phyloP scores from a whole-genome alignment of 1,284 basidiomycete genomes.

The Ustilago tritici region DNA sequence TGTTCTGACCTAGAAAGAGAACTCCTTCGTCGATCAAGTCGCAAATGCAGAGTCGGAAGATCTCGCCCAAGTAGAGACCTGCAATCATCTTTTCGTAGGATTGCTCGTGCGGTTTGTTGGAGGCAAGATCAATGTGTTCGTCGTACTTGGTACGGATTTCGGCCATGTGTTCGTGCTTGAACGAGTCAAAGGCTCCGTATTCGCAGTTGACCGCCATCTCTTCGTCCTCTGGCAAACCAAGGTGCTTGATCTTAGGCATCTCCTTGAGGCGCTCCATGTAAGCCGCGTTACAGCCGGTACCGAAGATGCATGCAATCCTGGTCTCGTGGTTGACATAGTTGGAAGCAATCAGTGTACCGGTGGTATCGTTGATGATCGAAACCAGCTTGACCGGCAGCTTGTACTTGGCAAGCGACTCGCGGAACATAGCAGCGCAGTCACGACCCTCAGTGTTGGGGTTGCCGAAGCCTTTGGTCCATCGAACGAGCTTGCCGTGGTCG shows the following conservation, averaged over 20 bases:
- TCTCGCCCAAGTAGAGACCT: constrained; percentile 95
- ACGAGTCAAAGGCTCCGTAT: constrained; percentile 97
- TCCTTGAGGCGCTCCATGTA: constrained; percentile 81
- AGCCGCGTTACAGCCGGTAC: constrained; percentile 97
- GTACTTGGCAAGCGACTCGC: constrained; percentile 80
- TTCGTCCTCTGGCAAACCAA: constrained; percentile 78
- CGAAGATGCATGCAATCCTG: constrained; percentile 95
- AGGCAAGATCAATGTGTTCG: constrained; percentile 87
- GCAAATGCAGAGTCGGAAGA: constrained; percentile 90
- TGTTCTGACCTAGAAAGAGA: constrained; percentile 94
- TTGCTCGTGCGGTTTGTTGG: constrained; percentile 97
- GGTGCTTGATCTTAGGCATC: constrained; percentile 79
- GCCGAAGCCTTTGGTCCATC: constrained; percentile 99
- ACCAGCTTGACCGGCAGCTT: constrained; percentile 67
- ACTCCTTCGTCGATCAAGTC: constrained; percentile 97
- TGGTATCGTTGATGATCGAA: constrained; percentile 83
- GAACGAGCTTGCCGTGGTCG: constrained; percentile 92
- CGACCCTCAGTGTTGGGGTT: constrained; percentile 90
- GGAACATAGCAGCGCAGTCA: constrained; percentile 94
- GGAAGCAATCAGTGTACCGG: constrained; percentile 94
- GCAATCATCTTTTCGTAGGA: constrained; percentile 98
- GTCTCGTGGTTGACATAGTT: constrained; percentile 92
- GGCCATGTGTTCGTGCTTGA: constrained; percentile 89
- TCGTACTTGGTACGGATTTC: constrained; percentile 88
- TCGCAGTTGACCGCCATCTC: constrained; percentile 98